phyloP scores from a whole-genome alignment of 2,329 filamentous ascomycete species.

The Beauveria sp. region DNA sequence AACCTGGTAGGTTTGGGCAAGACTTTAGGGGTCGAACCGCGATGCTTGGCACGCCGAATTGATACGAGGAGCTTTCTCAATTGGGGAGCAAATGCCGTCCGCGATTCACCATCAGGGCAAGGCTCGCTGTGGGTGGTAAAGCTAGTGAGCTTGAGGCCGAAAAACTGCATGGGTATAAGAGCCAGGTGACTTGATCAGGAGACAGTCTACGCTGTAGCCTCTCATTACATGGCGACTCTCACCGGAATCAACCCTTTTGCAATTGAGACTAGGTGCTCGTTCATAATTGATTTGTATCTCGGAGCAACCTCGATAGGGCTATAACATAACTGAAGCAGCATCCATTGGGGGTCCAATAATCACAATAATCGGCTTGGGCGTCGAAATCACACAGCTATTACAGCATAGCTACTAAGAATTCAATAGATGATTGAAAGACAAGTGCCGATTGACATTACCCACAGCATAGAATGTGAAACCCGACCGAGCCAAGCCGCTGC shows the following conservation, averaged over 20 bases:
- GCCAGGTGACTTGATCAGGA: neutral
- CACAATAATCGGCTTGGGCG: neutral
- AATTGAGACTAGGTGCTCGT: too few relatives aligned
- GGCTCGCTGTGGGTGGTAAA: too few relatives aligned
- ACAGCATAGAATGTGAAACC: neutral
- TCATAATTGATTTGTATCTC: too few relatives aligned
- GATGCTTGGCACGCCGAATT: neutral
- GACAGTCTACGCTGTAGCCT: neutral
- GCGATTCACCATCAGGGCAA: too few relatives aligned
- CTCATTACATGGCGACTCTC: neutral
- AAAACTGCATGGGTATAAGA: neutral
- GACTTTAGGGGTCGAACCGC: neutral
- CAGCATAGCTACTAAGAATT: neutral
- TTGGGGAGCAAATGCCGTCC: neutral
- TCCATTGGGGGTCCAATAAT: neutral
- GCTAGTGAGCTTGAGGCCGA: neutral
- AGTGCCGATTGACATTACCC: neutral
- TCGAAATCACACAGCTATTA: neutral
- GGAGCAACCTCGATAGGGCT: too few relatives aligned
- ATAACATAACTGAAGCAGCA: too few relatives aligned
- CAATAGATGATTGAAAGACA: neutral
- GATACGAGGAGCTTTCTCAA: neutral
- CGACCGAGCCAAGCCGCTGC: neutral
- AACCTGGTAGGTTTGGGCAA: neutral
- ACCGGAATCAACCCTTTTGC: too few relatives aligned